A percentile compares a stretch with the other conserved stretches of the same genome.
phyloP scores from a whole-genome alignment of 306 rosid species.

The Benincasa hispida region DNA sequence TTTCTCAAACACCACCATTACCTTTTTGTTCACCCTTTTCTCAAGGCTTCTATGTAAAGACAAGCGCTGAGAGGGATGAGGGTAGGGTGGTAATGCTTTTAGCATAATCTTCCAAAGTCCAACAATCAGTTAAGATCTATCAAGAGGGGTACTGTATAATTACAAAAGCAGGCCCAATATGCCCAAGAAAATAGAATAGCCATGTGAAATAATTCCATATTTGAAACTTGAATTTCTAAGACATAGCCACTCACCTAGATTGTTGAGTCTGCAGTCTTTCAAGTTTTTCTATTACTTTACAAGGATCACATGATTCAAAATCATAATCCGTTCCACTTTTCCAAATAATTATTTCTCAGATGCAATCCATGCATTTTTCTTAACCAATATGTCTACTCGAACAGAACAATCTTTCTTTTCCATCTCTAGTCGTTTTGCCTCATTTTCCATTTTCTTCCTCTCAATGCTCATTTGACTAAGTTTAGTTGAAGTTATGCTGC shows the following conservation, averaged over 20 bases:
- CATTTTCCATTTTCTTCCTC: conserved; percentile 92
- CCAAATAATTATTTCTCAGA: conserved; percentile 78
- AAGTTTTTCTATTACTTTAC: conserved; percentile 57
- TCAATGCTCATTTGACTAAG: conserved; percentile 70
- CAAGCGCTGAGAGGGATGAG: not conserved
- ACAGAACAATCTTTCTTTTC: conserved; percentile 79
- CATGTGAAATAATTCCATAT: not conserved
- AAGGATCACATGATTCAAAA: conserved; percentile 58
- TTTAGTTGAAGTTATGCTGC: conserved; percentile 56
- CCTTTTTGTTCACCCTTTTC: conserved; percentile 98
- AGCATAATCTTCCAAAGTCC: not conserved
- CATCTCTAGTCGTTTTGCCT: conserved; percentile 77
- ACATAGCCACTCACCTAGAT: conserved; percentile 44
- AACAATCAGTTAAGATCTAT: not conserved
- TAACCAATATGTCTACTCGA: conserved; percentile 71
- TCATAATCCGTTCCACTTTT: conserved; percentile 88
- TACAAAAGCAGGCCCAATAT: not conserved
- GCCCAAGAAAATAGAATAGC: not conserved
- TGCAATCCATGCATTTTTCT: conserved; percentile 89
- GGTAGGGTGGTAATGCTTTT: not conserved
- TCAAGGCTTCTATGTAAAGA: conserved; percentile 60
- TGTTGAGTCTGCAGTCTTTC: conserved; percentile 75
- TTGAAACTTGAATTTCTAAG: not conserved
- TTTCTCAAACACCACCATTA: conserved; percentile 99
- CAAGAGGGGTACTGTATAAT: not conserved